Base-by-base conservation (phyloP, 2,329 filamentous ascomycete genomes). In the Cercospora sp. region DNA sequence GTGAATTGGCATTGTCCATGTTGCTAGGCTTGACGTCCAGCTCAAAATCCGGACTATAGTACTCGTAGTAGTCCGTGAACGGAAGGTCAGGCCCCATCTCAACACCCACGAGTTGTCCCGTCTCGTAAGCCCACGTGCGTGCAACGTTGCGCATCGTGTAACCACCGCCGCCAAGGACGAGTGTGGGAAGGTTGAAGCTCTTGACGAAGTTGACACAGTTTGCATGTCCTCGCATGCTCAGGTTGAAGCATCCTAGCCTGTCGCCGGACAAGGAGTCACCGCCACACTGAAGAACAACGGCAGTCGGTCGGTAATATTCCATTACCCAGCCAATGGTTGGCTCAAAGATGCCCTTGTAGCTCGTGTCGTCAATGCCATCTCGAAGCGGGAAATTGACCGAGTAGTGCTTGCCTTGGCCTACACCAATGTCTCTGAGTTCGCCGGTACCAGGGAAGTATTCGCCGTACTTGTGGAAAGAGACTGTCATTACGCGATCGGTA, bases 1-100 rank as follows among this genome's bases (percentile, higher is more conserved):
- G 84, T 3, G 87, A 89, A 74, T 91, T 91, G 28, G 88, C 87
- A 73, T 91, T 91, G 74, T 91, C 89, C 89, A 91, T 91, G 74
- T 91, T 91, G 2, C 88, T 90, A 0, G 89, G 87, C 28, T 88
- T 86, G 18, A 91, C 89, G 74, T 90, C 87, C 51, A 91, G 83
- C 77, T 91, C 88, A 76, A 89, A 91, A 75, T 91, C 89, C 2
- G 89, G 89, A 5, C 86, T 88, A 75, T 90, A 91, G 76, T 91
- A 91, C 84, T 90, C 89, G 76, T 98, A 98, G 80, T 98, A 98
- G 82, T 98, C 94, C 71, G 97, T 98, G 80, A 93, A 98, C 0
- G 94, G 94, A 48, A 98, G 85, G n/a, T 91, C 89, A 5, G 90
- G 86, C 10, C 88, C 86, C 86, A 98, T 92, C 31, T 92, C 86